Conservation (phyloP, 257 asterid species). For the Nicotiana undulata region DNA sequence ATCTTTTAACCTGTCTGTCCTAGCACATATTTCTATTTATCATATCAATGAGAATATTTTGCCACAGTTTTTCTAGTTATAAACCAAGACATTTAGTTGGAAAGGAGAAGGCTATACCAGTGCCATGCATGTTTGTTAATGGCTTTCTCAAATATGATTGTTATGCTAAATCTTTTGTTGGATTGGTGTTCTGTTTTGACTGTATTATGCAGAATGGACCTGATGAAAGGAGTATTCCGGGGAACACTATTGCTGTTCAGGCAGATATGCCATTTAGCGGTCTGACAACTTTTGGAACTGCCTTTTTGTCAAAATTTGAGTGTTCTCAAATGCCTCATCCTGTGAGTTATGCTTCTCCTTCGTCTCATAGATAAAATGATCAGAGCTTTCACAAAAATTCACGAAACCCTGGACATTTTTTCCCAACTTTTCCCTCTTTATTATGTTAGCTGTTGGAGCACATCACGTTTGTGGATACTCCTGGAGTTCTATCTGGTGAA, state of each 20-base stretch:
- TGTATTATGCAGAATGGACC: slow-evolving; percentile 71
- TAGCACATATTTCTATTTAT: not conserved
- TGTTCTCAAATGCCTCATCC: slow-evolving; percentile 56
- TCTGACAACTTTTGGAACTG: slow-evolving; percentile 64
- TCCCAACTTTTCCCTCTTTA: not conserved
- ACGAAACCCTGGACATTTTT: not conserved
- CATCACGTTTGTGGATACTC: slow-evolving; percentile 49
- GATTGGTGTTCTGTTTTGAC: slow-evolving; percentile 1
- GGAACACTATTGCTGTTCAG: slow-evolving; percentile 92
- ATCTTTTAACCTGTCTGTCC: not conserved
- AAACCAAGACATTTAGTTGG: not conserved
- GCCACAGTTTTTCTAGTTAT: not conserved
- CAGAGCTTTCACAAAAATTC: not conserved
- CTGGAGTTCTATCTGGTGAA: slow-evolving; percentile 79
- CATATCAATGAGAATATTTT: not conserved
- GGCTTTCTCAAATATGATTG: not conserved
- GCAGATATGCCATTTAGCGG: slow-evolving; percentile 97
- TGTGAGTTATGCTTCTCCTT: slow-evolving; percentile 18
- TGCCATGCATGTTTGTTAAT: not conserved
- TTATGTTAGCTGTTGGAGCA: slow-evolving; percentile 40
- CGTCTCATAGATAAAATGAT: not conserved
- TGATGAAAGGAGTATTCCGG: slow-evolving; percentile 94
- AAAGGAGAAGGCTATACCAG: not conserved
- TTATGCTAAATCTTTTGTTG: not conserved
- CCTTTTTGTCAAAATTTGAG: slow-evolving; percentile 48